phyloP scores from a whole-genome alignment of 2,329 filamentous ascomycete genomes.

The Cryphonectria japonica region DNA sequence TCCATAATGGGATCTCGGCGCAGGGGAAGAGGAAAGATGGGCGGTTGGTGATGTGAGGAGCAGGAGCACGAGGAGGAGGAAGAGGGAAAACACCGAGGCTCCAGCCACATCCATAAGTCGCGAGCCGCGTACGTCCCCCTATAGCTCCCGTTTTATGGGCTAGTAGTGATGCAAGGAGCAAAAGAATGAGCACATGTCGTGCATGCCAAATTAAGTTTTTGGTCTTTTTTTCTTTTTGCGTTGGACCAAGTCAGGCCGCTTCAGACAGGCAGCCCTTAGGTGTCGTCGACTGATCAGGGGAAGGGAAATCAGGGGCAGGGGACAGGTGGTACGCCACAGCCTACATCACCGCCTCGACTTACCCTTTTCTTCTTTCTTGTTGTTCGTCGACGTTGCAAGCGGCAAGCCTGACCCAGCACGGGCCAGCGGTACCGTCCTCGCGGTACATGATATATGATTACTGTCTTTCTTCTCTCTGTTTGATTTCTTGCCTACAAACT shows the following conservation, averaged over 20 bases:
- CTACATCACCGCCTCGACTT: background rate
- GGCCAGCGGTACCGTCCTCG: conserved; percentile 10
- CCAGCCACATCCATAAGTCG: background rate
- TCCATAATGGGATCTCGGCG: background rate
- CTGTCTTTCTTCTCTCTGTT: background rate
- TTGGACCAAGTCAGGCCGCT: background rate
- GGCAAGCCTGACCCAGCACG: conserved; percentile 8
- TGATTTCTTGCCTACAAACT: background rate
- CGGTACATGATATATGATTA: background rate
- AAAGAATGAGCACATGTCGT: background rate
- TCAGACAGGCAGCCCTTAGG: background rate
- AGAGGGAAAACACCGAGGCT: background rate
- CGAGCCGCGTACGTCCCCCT: conserved; percentile 6
- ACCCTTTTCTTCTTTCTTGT: background rate
- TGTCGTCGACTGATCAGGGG: background rate
- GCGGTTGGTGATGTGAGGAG: background rate
- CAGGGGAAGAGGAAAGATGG: background rate
- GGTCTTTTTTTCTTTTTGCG: background rate
- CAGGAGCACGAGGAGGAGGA: background rate
- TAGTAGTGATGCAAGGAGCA: background rate
- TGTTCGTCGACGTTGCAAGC: background rate
- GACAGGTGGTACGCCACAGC: background rate
- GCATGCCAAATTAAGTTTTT: background rate
- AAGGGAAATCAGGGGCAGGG: background rate
- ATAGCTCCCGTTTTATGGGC: conserved; percentile 1